phyloP scores from a whole-genome alignment of 2,329 filamentous ascomycete genomes.

The Fusarium sp. region DNA sequence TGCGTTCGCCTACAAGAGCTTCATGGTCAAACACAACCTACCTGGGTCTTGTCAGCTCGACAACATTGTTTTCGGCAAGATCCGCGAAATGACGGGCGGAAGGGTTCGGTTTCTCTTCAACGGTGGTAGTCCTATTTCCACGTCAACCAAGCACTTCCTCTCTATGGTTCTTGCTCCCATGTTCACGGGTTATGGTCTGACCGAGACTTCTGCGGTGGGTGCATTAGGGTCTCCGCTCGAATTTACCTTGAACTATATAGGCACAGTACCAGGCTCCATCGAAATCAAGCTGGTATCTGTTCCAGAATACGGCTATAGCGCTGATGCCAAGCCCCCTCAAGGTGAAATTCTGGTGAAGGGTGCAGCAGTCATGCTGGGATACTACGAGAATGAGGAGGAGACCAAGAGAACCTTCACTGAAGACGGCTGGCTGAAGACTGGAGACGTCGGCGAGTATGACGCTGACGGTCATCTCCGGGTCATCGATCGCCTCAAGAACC shows the following conservation, averaged over 20 bases:
- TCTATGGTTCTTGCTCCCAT: constrained; percentile 94
- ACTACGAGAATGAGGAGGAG: constrained; percentile 89
- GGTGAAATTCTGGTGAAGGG: constrained; percentile 94
- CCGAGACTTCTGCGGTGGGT: constrained; percentile 89
- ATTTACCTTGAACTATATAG: constrained; percentile 83
- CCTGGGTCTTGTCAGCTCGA: constrained; percentile 83
- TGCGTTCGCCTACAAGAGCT: constrained; percentile 71
- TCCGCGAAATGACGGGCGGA: constrained; percentile 90
- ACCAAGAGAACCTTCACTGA: constrained; percentile 81
- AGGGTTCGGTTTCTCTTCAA: constrained; percentile 90
- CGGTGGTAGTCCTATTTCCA: constrained; percentile 91
- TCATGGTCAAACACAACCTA: constrained; percentile 70
- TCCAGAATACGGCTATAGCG: constrained; percentile 85
- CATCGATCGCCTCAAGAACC: constrained; percentile 97
- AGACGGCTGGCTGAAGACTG: constrained; percentile 96
- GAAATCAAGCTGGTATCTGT: constrained; percentile 95
- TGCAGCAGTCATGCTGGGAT: constrained; percentile 78
- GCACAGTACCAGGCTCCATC: constrained; percentile 81
- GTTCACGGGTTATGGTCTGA: constrained; percentile 94
- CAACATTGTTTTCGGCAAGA: constrained; percentile 87
- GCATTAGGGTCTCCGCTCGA: constrained; percentile 84
- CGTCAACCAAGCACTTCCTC: constrained; percentile 89
- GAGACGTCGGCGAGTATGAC: constrained; percentile 93
- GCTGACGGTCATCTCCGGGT: constrained; percentile 83
- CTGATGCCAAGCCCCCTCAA: constrained; percentile 82